phyloP scores from a whole-genome alignment of 768 basidiomycete genomes.

The Rhizopogon rudus region DNA sequence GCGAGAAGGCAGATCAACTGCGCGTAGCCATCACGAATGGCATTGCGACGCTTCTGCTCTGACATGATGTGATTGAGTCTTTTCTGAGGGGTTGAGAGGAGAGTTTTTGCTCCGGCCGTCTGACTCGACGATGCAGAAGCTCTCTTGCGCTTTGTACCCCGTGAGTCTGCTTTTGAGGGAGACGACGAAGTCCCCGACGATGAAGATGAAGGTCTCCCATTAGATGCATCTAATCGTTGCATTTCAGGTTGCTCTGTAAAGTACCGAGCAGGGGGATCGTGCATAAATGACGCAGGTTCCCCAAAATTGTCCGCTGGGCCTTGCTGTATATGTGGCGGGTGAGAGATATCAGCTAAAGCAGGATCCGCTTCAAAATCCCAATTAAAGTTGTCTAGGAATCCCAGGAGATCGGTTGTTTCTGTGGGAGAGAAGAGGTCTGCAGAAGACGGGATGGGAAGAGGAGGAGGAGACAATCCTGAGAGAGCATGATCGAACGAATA shows the following conservation, averaged over 20 bases:
- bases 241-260: not conserved
- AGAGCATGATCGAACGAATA: slow-evolving; percentile 59
- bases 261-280: not conserved
- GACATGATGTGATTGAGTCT: slow-evolving; percentile 92
- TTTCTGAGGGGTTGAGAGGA: slow-evolving; percentile 81
- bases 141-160: slow-evolving; percentile 17
- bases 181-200: slow-evolving; percentile 3
- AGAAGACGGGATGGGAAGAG: slow-evolving; percentile 61
- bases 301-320: not conserved
- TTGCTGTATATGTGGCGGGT: slow-evolving; percentile 5
- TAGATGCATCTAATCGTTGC: not conserved
- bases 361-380: slow-evolving; percentile 55
- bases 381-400: slow-evolving; percentile 78
- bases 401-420: slow-evolving; percentile 74
- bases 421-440: slow-evolving; percentile 74
- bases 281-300: slow-evolving; percentile 1
- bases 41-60: slow-evolving; percentile 90
- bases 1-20: slow-evolving; percentile 79
- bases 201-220: slow-evolving; percentile 2
- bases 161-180: slow-evolving; percentile 10
- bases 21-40: slow-evolving; percentile 86
- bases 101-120: slow-evolving; percentile 46
- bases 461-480: slow-evolving; percentile 51
- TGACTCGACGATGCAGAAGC: slow-evolving; percentile 18
- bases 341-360: slow-evolving; percentile 8